Percentiles rank a stretch among this genome's conserved stretches.
These are phyloP conservation scores for Pharnaceum exiguum DNA, from an alignment of 148 eudicot genomes.

Conservation along the genomic window DNA sequence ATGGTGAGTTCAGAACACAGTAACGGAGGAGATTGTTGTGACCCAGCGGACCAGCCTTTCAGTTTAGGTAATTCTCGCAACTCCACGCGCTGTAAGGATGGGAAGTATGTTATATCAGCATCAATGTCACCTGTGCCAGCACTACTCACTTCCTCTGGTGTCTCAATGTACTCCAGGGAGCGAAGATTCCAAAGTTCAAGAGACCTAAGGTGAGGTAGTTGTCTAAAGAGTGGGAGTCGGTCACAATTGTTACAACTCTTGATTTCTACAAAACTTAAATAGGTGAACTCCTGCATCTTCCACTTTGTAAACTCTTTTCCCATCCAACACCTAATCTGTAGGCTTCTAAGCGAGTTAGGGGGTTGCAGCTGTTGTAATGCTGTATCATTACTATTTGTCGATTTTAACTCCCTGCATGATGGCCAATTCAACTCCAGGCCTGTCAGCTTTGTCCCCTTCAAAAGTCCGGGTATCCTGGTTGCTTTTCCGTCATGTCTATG, in stretches of 20 bases:
- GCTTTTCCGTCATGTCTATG: too few species aligned
- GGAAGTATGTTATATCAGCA: background rate
- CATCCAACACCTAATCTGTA: background rate
- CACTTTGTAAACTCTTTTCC: background rate
- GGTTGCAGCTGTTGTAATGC: background rate
- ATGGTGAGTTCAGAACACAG: background rate
- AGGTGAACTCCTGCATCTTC: background rate
- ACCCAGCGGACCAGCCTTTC: background rate
- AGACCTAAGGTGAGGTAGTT: background rate
- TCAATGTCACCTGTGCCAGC: too few species aligned
- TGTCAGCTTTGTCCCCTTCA: background rate
- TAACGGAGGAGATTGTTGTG: background rate
- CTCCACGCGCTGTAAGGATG: background rate
- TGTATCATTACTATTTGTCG: background rate
- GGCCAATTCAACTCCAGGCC: background rate
- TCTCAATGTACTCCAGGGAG: constrained; percentile 1
- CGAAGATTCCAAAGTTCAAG: background rate
- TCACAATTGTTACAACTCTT: background rate
- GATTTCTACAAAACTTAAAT: background rate
- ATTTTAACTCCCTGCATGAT: background rate
- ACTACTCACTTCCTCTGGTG: too few species aligned
- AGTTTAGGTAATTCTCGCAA: background rate
- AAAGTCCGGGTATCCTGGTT: background rate
- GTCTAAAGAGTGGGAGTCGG: background rate
- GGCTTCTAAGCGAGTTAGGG: background rate